A percentile compares a stretch with the other conserved stretches of the same genome.
Evolutionary conservation across 805 yeast species (phyloP).

Genomic region (Starmerella ratchasimensis): DNA sequence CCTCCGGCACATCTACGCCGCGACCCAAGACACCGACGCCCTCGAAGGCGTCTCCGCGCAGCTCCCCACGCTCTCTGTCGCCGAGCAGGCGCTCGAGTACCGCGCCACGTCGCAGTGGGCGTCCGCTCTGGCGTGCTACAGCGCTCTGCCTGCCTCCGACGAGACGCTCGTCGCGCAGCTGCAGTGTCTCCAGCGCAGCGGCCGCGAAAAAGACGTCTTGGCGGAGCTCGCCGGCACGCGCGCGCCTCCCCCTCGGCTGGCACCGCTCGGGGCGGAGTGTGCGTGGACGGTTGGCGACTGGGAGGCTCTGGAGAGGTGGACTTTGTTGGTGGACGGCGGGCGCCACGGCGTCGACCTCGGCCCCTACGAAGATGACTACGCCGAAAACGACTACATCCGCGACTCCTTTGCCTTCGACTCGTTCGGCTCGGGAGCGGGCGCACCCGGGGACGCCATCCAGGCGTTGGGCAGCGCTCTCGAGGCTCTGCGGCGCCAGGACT

Average conservation of each 20-base stretch:
- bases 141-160: constrained; percentile 33
- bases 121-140: constrained; percentile 73
- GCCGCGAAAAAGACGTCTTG: constrained; percentile 54
- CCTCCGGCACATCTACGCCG: constrained; percentile 71
- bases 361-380: background rate
- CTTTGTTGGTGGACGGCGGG: constrained; percentile 26
- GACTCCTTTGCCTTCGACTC: no score
- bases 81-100: constrained; percentile 66
- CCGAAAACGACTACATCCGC: no score
- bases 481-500: constrained; percentile 30
- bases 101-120: constrained; percentile 80
- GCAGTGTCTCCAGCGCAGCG: constrained; percentile 62
- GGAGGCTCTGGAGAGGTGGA: constrained; percentile 24
- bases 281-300: constrained; percentile 52
- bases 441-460: constrained; percentile 6
- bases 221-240: constrained; percentile 31
- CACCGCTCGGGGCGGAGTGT: constrained; percentile 57
- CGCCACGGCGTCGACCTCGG: background rate
- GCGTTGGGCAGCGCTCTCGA: constrained; percentile 42
- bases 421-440: no score
- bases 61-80: constrained; percentile 48
- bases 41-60: constrained; percentile 70
- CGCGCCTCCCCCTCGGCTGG: constrained; percentile 22
- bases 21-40: constrained; percentile 78
- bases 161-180: constrained; percentile 37